Conservation (phyloP, 441 rosid genomes). For the Euphorbia schlechtendalii region DNA sequence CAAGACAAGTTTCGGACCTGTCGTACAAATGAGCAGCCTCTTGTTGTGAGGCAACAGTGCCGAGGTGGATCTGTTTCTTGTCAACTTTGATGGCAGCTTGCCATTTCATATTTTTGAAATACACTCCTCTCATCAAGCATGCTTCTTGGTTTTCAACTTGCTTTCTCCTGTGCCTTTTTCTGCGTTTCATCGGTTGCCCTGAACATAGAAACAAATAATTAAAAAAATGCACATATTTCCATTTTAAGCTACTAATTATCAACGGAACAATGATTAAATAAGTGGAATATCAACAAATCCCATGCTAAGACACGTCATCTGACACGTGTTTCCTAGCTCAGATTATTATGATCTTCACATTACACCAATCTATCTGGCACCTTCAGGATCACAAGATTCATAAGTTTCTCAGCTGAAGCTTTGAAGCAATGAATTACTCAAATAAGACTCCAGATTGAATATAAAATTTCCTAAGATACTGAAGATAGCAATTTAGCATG, state of each 20-base stretch:
- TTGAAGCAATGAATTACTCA: not conserved
- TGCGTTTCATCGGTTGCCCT: constrained; percentile 78
- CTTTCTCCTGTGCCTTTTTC: constrained; percentile 90
- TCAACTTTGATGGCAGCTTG: constrained; percentile 98
- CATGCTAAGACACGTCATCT: not conserved
- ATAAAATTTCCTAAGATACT: not conserved
- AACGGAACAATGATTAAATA: not conserved
- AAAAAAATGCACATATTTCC: not conserved
- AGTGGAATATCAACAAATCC: not conserved
- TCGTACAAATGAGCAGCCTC: constrained; percentile 95
- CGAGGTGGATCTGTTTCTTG: constrained; percentile 93
- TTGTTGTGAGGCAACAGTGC: constrained; percentile 88
- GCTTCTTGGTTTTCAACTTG: constrained; percentile 82
- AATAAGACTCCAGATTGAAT: not conserved
- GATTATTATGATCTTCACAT: not conserved
- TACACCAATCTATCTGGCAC: not conserved
- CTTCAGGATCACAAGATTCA: constrained; percentile 1
- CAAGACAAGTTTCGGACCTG: constrained; percentile 36
- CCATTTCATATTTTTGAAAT: constrained; percentile 99
- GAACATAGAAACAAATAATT: not conserved
- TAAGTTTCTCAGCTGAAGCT: not conserved
- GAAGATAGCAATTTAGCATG: not conserved
- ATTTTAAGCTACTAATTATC: not conserved
- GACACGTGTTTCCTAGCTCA: not conserved
- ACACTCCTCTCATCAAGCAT: constrained; percentile 96